Base-by-base conservation (phyloP, 768 basidiomycete species). In the Auricularia auricula-judae region DNA sequence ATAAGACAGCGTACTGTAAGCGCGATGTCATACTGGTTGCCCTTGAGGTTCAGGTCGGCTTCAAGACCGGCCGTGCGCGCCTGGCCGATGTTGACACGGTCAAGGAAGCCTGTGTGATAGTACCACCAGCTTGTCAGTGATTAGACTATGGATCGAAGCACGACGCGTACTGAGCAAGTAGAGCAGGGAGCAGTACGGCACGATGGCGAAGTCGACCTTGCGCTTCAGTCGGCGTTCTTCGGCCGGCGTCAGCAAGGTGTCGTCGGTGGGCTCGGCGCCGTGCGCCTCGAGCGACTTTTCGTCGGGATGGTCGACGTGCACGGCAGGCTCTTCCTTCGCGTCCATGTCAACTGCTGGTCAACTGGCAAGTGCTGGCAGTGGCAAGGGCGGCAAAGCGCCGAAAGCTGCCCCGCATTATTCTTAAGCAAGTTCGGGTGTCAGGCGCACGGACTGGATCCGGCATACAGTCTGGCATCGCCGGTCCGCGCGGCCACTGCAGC, bases 31-130 rank as follows among this genome's bases (percentile, higher is more conserved):
- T 66, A 67, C 61, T 69, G 62, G 43, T 68, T 64, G 11, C 64
- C 63, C 14, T 51, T 60, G 21, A 70, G 59, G 14, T 63, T 43
- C 35, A 70, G 67, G 62, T 69, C 69, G 33, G 63, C 66, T 36
- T 67, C 65, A 12, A 70, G 63, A 8, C 69, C 68, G 4, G 69
- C 69, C 2, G 67, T 58, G 34, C 64, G 21, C 14, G 69, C 69
- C 56, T 70, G 66, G 18, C 69, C 69, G 56, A 70, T 70, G 65
- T 72, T 72, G 21, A 72, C 71, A 4, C 71, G 68, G 61, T 72
- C 71, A 18, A 72, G 56, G 51, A 39, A 67, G 39, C 63, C 61
- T 67, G 43, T 16, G 51, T 14, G 34, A 29, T n/a, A 18, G 43
- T 29, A 29, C 29, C 29, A 29, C 29, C 29, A 29, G 29, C 29